Evolutionary conservation across 2,329 filamentous ascomycete genomes (phyloP).

Genomic region (Aulographum hederae): DNA sequence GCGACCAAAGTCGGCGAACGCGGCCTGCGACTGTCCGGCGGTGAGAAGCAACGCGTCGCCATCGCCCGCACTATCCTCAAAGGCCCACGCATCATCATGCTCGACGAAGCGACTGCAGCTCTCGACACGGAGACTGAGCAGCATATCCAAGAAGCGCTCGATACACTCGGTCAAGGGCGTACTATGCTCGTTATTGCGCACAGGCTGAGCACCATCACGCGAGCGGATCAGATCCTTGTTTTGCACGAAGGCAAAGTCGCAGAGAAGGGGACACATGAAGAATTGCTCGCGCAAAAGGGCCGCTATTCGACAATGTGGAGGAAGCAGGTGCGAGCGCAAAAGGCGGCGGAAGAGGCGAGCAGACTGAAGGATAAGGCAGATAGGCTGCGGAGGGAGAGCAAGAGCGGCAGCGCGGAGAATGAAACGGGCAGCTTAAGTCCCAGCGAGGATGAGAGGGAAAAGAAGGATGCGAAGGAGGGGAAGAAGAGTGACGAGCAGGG

Average conservation of each 20-base stretch:
- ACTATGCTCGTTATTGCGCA: conserved; percentile 92
- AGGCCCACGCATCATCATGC: conserved; percentile 75
- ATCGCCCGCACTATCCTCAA: conserved; percentile 89
- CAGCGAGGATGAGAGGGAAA: conserved; percentile 1
- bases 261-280: conserved; percentile 32
- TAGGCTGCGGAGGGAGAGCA: conserved; percentile 27
- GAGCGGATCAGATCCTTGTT: conserved; percentile 37
- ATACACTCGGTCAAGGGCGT: conserved; percentile 62
- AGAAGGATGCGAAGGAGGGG: no score
- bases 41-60: conserved; percentile 84
- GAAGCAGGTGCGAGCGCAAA: conserved; percentile 32
- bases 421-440: conserved; percentile 18
- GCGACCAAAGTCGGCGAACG: conserved; percentile 82
- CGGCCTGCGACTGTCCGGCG: conserved; percentile 69
- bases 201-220: conserved; percentile 36
- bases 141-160: conserved; percentile 76
- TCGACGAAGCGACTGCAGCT: conserved; percentile 85
- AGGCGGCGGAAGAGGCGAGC: conserved; percentile 29
- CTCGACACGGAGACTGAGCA: conserved; percentile 85
- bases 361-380: conserved; percentile 31
- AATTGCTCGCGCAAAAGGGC: conserved; percentile 27
- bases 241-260: conserved; percentile 32
- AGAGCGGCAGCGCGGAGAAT: conserved; percentile 20
- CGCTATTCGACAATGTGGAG: conserved; percentile 32
- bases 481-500: no score